Conservation (phyloP, 495 filamentous ascomycete genomes). For the Xylaria telfairii region DNA sequence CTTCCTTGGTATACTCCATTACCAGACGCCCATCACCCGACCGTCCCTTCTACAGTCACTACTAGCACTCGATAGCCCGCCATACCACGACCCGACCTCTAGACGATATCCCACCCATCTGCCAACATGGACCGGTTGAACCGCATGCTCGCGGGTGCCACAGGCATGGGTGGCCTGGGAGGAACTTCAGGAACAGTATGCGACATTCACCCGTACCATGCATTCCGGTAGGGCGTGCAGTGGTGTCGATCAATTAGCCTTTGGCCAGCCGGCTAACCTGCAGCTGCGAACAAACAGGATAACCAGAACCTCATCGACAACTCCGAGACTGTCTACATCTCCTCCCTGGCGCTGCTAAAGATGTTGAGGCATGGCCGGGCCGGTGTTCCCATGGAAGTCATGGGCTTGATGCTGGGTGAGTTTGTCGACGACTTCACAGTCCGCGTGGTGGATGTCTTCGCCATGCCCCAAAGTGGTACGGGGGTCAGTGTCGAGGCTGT, state of each 20-base stretch:
- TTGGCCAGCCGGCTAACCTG: slow-evolving; percentile 22
- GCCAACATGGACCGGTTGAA: slow-evolving; percentile 82
- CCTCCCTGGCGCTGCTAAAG: slow-evolving; percentile 94
- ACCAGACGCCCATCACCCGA: neutral
- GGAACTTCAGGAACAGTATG: slow-evolving; percentile 79
- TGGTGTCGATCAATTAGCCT: neutral
- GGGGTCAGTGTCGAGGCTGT: slow-evolving; percentile 98
- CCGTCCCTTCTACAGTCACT: neutral
- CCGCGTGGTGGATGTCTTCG: slow-evolving; percentile 96
- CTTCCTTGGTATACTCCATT: neutral
- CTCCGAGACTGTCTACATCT: slow-evolving; percentile 99
- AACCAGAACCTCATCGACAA: slow-evolving; percentile 92
- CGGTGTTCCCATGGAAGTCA: slow-evolving; percentile 99
- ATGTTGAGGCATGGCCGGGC: slow-evolving; percentile 97
- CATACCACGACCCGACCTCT: neutral
- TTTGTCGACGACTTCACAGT: slow-evolving; percentile 99
- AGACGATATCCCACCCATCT: slow-evolving; percentile 16
- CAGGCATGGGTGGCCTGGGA: slow-evolving; percentile 76
- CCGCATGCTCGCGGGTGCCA: slow-evolving; percentile 78
- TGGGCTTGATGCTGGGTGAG: slow-evolving; percentile 98
- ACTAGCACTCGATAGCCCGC: neutral
- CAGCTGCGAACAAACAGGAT: slow-evolving; percentile 61
- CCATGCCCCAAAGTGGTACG: slow-evolving; percentile 99
- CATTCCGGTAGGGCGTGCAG: neutral
- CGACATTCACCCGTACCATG: slow-evolving; percentile 24